Base-by-base conservation (phyloP, 2,329 filamentous ascomycete species). In the Coniochaeta sp. region DNA sequence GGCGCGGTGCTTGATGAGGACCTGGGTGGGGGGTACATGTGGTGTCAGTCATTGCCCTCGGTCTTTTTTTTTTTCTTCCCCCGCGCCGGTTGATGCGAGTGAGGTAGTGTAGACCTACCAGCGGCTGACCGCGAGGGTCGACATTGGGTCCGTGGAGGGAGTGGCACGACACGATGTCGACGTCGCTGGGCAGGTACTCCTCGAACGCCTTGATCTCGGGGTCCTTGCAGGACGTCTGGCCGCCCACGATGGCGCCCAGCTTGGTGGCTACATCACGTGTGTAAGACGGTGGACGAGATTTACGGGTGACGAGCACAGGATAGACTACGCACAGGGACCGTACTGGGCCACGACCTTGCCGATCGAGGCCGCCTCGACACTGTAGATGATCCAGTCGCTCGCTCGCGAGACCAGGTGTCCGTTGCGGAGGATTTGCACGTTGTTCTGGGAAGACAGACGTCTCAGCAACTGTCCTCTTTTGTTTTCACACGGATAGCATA, bases 371-470 rank as follows among this genome's bases (percentile, higher is more conserved):
- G 95, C 95, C 77, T 98, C 93, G 75, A 99, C 95, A 76, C 90
- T 96, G 83, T 99, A 99, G 73, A 99, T 92, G 77, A 97, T 96
- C 75, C 93, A 98, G 82, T 98, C 93, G 87, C 93, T 97, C 75
- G 88, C 87, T 77, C 95, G 88, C 68, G 95, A 97, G 69, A 99
- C 95, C 74, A 93, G 84, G 78, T 98, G 93, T 69, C 96, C 96
- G 84, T 96, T 96, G 74, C 86, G 88, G 73, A 93, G 87, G 70
- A 99, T 95, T 75, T 90, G 87, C 80, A 99, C 81, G 79, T 87
- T 87, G 72, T 83, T 88, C 93, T 93, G 86, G 78, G 12, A 78
- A 72, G 69, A 73, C 61, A 71, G 67, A 59, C 22, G 60, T 78
- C 79, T 84, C 81, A 84, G 81, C 77, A 70, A 70, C 62, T 66